A percentile compares a stretch with the other conserved stretches of the same genome.
phyloP scores from a whole-genome alignment of 257 asterid species.

The Penstemon barbatus region DNA sequence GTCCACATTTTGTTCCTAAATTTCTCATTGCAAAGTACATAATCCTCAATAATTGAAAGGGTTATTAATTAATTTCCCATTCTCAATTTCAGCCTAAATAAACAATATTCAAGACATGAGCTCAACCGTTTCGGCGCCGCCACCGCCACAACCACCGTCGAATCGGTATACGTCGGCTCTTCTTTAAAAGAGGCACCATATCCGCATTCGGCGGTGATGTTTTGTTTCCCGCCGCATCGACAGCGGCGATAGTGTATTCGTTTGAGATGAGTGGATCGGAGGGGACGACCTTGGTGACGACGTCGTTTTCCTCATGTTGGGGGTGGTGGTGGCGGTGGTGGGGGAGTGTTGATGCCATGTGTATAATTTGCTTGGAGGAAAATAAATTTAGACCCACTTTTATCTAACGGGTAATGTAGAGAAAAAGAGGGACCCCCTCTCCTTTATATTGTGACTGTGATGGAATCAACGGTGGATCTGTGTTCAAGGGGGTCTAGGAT shows the following conservation, averaged over 20 bases:
- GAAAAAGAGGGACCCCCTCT: constrained; percentile 32
- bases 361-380: constrained; percentile 25
- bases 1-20: too few species aligned
- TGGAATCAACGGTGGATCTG: constrained; percentile 30
- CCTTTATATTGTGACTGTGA: constrained; percentile 28
- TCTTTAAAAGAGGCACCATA: constrained; percentile 38
- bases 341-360: constrained; percentile 36
- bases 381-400: constrained; percentile 34
- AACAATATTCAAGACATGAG: too few species aligned
- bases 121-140: constrained; percentile 50
- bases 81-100: too few species aligned
- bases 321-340: constrained; percentile 32
- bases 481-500: constrained; percentile 22
- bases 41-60: too few species aligned
- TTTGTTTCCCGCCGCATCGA: constrained; percentile 27
- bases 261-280: constrained; percentile 55
- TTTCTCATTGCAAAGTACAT: too few species aligned
- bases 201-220: constrained; percentile 15
- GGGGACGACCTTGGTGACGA: constrained; percentile 24
- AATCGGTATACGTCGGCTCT: constrained; percentile 46
- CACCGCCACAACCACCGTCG: constrained; percentile 20
- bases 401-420: constrained; percentile 31
- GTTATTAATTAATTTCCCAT: too few species aligned
- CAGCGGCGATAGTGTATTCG: constrained; percentile 53
- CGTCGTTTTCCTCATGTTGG: constrained; percentile 25